Base-by-base conservation (phyloP, 2,329 filamentous ascomycete genomes). In the Botrytis hyacinthi region DNA sequence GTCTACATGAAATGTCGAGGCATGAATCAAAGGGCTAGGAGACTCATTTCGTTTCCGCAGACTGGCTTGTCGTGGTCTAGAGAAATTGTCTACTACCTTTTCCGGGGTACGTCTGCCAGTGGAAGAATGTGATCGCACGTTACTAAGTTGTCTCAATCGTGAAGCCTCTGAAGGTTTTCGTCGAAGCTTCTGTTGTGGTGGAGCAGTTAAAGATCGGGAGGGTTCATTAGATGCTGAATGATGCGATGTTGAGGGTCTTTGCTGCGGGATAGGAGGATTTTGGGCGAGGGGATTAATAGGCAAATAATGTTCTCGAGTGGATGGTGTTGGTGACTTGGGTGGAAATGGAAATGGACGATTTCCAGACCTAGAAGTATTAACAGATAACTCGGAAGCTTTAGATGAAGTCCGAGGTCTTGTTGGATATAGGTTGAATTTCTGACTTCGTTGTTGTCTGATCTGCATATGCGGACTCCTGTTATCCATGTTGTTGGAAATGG, bases 101-200 rank as follows among this genome's bases (percentile, higher is more conserved):
- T 76, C 80, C 22, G 79, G 76, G 5, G 76, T 78, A 22, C 70
- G 75, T 59, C 77, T 62, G 35, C 77, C 77, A 40, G 79, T 78
- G 4, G 76, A 73, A 20, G 77, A 78, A 37, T 76, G 74, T 42
- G 78, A 78, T 71, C 76, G 75, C 16, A 78, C 78, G 77, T 80
- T 80, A 74, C 81, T 79, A 68, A 81, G 72, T 40, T 79, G 77
- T 51, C 80, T 78, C 22, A 81, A 75, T 44, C 80, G 74, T 20
- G 79, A 80, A 22, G 80, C 80, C 57, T 82, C 80, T 6, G 80
- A 82, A 4, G 77, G 79, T 48, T 76, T 77, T 65, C 78, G 76
- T 59, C 76, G 78, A 16, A 78, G 73, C 26, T 40, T 74, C 18
- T 77, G 78, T 26, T 73, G 75, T 29, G 78, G 65, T 4, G 78